phyloP scores from a whole-genome alignment of 495 filamentous ascomycete genomes.

The Penicillium bovifimosum region DNA sequence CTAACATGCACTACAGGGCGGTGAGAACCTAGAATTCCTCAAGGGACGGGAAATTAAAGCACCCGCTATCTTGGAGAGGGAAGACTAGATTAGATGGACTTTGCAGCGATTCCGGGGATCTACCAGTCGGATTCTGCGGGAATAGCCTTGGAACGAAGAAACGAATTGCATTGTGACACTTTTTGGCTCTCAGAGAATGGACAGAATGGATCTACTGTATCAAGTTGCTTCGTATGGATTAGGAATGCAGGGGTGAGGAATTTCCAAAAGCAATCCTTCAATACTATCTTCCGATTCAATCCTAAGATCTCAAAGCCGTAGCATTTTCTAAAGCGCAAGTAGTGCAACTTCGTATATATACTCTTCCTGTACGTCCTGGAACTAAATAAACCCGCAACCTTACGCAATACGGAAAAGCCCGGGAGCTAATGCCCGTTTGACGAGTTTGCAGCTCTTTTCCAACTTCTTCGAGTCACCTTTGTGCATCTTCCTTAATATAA shows the following conservation, averaged over 20 bases:
- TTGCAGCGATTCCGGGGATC: not conserved
- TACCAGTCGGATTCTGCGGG: constrained; percentile 2
- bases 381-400: constrained; percentile 26
- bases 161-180: constrained; percentile 19
- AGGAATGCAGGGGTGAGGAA: constrained; percentile 14
- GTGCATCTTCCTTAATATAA: constrained; percentile 3
- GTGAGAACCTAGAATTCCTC: constrained; percentile 81
- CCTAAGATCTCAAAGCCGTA: too few species aligned
- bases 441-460: constrained; percentile 24
- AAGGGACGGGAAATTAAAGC: constrained; percentile 70
- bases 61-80: constrained; percentile 70
- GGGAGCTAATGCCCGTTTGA: constrained; percentile 35
- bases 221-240: constrained; percentile 3
- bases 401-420: constrained; percentile 44
- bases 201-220: constrained; percentile 12
- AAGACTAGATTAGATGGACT: constrained; percentile 37
- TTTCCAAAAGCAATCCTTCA: not conserved
- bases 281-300: not conserved
- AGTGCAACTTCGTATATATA: not conserved
- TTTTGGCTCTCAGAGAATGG: constrained; percentile 14
- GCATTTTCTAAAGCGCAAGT: too few species aligned
- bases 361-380: not conserved
- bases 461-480: constrained; percentile 12
- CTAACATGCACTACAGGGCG: constrained; percentile 52
- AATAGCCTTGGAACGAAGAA: constrained; percentile 15